A percentile compares a stretch with the other conserved stretches of the same genome.
Conservation (phyloP, 495 filamentous ascomycete species). For the Neurospora hispaniola region DNA sequence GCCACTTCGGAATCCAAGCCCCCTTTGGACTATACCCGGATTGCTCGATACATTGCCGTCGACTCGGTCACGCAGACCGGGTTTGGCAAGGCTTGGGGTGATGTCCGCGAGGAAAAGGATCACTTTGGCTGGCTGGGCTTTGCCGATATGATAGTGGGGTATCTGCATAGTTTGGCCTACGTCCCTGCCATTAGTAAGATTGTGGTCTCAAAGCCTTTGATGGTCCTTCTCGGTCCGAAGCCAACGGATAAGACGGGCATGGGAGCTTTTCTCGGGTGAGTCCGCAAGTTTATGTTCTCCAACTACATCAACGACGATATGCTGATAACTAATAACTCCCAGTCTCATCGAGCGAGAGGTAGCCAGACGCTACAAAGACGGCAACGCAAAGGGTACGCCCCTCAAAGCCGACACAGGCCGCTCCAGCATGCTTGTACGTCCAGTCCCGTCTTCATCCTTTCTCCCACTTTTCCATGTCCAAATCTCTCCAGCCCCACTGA, state of each 20-base stretch:
- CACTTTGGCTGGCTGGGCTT: background rate
- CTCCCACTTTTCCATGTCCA: background rate
- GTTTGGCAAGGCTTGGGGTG: conserved; percentile 22
- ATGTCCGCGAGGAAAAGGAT: background rate
- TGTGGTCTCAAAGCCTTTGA: background rate
- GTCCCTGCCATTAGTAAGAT: background rate
- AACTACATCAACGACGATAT: background rate
- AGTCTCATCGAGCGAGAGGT: background rate
- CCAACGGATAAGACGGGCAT: background rate
- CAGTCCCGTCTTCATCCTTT: background rate
- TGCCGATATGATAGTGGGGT: background rate
- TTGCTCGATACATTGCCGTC: conserved; percentile 11
- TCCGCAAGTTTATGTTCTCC: background rate
- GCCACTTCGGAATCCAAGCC: conserved; percentile 24
- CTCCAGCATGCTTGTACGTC: background rate
- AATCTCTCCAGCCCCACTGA: background rate
- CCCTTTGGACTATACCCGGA: background rate
- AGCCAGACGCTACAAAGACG: background rate
- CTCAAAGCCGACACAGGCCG: background rate
- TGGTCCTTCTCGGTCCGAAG: background rate
- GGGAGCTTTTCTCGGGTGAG: background rate
- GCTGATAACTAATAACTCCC: background rate
- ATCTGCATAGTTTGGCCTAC: background rate
- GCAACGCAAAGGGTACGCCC: background rate
- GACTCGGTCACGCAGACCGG: conserved; percentile 36